These are phyloP conservation scores for Rhazya stricta DNA, from an alignment of 257 asterid genomes.

Conservation along the genomic window DNA sequence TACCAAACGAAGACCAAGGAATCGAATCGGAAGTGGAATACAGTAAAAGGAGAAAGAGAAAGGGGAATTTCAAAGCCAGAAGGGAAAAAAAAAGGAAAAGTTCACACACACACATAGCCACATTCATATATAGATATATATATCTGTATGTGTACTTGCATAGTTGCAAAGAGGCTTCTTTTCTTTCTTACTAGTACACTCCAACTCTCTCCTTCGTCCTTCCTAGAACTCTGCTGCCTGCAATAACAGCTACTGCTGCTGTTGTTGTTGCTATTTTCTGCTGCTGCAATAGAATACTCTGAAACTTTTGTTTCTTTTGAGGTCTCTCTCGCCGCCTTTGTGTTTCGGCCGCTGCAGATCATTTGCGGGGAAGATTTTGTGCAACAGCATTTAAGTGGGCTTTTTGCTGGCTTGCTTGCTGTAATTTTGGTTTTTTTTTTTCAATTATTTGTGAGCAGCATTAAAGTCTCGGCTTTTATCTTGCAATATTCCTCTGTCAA, in stretches of 20 bases:
- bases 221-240: too few relatives aligned
- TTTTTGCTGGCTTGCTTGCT: neutral
- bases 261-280: neutral
- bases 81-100: neutral
- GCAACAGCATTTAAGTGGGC: conserved; percentile 22
- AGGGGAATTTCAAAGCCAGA: conserved; percentile 21
- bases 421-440: neutral
- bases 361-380: conserved; percentile 9
- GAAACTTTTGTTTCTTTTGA: conserved; percentile 23
- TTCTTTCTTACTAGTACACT: conserved; percentile 2
- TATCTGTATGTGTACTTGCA: conserved; percentile 9
- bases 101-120: conserved; percentile 5
- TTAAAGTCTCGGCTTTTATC: conserved; percentile 9
- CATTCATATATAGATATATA: conserved; percentile 14
- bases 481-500: neutral
- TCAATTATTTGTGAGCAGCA: conserved; percentile 18
- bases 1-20: conserved; percentile 17
- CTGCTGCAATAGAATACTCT: conserved; percentile 8
- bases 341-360: conserved; percentile 19
- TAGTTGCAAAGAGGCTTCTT: conserved; percentile 12
- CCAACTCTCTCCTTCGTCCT: conserved; percentile 1
- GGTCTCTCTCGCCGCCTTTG: conserved; percentile 38
- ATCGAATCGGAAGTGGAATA: conserved; percentile 34
- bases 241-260: neutral
- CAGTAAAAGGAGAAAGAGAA: conserved; percentile 22